Evolutionary conservation across 2,329 filamentous ascomycete genomes (phyloP).

Genomic region (Calcarisporium arbuscula): DNA sequence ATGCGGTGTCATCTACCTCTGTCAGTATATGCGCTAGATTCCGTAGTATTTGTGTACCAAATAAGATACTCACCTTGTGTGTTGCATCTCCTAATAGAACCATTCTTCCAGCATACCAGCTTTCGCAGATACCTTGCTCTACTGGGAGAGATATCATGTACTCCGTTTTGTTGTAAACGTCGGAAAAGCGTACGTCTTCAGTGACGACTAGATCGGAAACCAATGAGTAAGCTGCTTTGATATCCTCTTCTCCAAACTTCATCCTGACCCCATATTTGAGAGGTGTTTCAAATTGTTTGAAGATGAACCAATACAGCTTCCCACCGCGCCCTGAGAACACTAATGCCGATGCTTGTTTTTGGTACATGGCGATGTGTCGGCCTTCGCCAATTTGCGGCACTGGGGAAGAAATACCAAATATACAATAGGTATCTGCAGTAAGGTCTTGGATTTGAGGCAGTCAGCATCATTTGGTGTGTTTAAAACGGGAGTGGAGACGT

Average conservation of each 20-base stretch:
- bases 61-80: neutral
- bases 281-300: neutral
- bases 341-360: neutral
- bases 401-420: too few relatives aligned
- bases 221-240: neutral
- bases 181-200: neutral
- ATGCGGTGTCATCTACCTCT: neutral
- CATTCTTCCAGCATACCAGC: neutral
- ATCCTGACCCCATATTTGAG: neutral
- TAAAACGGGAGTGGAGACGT: neutral
- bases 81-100: neutral
- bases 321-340: neutral
- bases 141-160: neutral
- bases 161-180: neutral
- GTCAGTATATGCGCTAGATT: neutral
- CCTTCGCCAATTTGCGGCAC: too few relatives aligned
- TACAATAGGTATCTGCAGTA: too few relatives aligned
- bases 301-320: neutral
- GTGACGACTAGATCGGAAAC: too few relatives aligned
- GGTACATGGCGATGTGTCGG: too few relatives aligned
- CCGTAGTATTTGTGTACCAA: neutral
- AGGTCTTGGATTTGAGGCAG: too few relatives aligned
- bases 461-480: too few relatives aligned
- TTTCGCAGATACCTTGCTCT: neutral
- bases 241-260: neutral